These are phyloP conservation scores for Phytophthora palmivora DNA, from an alignment of 352 stramenopile genomes.

Conservation along the genomic window DNA sequence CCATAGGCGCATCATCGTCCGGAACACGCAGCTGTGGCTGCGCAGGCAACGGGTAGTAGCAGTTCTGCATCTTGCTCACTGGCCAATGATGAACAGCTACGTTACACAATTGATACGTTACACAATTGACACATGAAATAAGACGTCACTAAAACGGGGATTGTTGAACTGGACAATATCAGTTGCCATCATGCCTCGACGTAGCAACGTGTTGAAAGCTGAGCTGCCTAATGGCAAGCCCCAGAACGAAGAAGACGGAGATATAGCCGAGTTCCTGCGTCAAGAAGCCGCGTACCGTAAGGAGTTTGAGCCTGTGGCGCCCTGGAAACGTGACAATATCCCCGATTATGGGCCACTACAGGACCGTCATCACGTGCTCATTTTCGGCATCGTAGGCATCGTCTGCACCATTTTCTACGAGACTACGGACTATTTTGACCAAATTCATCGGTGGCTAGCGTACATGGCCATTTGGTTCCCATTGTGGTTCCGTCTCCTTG, in stretches of 20 bases:
- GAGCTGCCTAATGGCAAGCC: conserved; percentile 28
- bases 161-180: background rate
- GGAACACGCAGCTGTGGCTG: conserved; percentile 29
- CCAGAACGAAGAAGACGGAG: conserved; percentile 21
- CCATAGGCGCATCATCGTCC: conserved; percentile 35
- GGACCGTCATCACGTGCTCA: conserved; percentile 66
- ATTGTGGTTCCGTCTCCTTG: conserved; percentile 80
- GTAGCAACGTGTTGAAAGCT: conserved; percentile 16
- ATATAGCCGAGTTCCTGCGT: conserved; percentile 46
- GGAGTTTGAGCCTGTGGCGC: conserved; percentile 78
- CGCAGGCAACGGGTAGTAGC: conserved; percentile 71
- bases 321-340: conserved; percentile 83
- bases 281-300: conserved; percentile 66
- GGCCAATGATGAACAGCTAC: too few species aligned
- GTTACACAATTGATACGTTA: background rate
- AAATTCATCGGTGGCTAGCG: conserved; percentile 73
- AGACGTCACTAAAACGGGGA: too few species aligned
- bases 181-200: conserved; percentile 28
- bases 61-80: conserved; percentile 77
- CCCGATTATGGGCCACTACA: conserved; percentile 78
- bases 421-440: conserved; percentile 73
- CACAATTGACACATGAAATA: conserved; percentile 6
- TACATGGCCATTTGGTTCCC: conserved; percentile 86
- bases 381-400: conserved; percentile 77
- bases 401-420: conserved; percentile 77